Evolutionary conservation across 805 yeast genomes (phyloP).

Genomic region (Kuraishia hungarica): DNA sequence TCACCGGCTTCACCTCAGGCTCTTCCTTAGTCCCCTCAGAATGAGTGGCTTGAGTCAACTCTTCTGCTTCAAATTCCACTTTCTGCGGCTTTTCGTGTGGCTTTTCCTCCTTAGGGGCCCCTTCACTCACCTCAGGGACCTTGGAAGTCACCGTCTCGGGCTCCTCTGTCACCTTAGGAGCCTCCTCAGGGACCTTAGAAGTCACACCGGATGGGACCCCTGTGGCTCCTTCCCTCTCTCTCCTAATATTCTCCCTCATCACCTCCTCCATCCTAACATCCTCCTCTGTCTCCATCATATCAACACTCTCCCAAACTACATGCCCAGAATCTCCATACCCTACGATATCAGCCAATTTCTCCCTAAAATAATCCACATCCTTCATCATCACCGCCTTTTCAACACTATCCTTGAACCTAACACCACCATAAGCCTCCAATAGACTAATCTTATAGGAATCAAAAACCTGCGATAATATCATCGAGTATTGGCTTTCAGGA

Average conservation of each 20-base stretch:
- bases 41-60: no score
- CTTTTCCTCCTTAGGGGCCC: no score
- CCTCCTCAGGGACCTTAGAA: no score
- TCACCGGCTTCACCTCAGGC: no score
- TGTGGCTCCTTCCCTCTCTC: background rate
- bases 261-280: slow-evolving; percentile 37
- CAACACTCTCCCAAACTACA: slow-evolving; percentile 52
- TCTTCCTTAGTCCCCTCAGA: no score
- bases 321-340: slow-evolving; percentile 59
- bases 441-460: slow-evolving; percentile 50
- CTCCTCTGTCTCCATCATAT: slow-evolving; percentile 40
- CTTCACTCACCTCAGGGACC: no score
- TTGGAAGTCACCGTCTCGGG: no score
- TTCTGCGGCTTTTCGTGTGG: no score
- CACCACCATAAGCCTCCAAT: slow-evolving; percentile 41
- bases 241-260: slow-evolving; percentile 30
- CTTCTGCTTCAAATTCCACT: no score
- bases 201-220: no score
- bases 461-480: slow-evolving; percentile 40
- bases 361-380: slow-evolving; percentile 58
- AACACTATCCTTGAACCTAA: slow-evolving; percentile 38
- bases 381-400: slow-evolving; percentile 46
- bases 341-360: slow-evolving; percentile 46
- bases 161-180: no score
- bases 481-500: slow-evolving; percentile 37